phyloP scores from a whole-genome alignment of 306 rosid genomes.

The Pterocarpus santalinus region DNA sequence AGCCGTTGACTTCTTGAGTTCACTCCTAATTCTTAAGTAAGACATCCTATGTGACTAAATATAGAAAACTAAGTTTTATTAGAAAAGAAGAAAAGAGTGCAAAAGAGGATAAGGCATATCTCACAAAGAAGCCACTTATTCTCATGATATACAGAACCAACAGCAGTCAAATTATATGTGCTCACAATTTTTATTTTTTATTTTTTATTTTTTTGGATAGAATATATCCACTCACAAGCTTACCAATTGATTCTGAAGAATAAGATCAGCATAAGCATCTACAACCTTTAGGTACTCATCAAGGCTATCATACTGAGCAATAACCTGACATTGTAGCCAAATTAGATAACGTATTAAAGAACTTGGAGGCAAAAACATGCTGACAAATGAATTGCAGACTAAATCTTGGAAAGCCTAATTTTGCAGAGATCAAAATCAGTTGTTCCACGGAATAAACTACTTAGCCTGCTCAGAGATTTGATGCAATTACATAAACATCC shows the following conservation, averaged over 20 bases:
- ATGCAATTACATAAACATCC: constrained; percentile 19
- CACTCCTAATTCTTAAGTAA: no score
- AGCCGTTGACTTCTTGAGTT: no score
- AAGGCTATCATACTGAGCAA: constrained; percentile 67
- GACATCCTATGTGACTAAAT: no score
- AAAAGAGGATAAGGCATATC: constrained; percentile 21
- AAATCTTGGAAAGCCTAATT: constrained; percentile 14
- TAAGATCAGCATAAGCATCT: constrained; percentile 87
- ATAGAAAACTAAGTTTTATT: no score
- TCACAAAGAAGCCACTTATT: constrained; percentile 8
- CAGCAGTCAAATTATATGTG: constrained; percentile 29
- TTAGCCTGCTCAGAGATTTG: not conserved
- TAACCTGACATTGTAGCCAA: constrained; percentile 63
- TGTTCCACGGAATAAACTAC: not conserved
- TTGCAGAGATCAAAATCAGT: not conserved
- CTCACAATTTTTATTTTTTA: not conserved
- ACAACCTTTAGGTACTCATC: constrained; percentile 87
- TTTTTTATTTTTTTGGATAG: no score
- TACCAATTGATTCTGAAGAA: constrained; percentile 87
- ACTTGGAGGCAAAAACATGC: constrained; percentile 32
- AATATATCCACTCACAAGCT: constrained; percentile 40
- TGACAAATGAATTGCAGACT: constrained; percentile 16
- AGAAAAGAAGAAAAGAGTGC: not conserved
- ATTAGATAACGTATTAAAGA: not conserved
- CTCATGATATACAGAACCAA: constrained; percentile 30